phyloP scores from a whole-genome alignment of 1,139 yeast species.

The Diutina scorzettiae region DNA sequence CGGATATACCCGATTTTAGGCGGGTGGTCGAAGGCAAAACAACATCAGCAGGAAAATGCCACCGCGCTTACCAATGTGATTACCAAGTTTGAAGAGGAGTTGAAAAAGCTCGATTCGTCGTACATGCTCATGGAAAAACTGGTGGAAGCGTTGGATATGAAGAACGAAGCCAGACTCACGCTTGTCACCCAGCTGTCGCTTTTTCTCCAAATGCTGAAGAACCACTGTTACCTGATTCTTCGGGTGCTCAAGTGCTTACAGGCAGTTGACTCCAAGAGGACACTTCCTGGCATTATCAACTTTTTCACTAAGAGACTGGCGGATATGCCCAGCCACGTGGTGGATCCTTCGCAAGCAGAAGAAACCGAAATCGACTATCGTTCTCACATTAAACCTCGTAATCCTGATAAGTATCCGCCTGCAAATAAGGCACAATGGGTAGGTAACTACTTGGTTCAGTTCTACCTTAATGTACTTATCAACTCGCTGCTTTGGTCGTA shows the following conservation, averaged over 20 bases:
- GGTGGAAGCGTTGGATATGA: background rate
- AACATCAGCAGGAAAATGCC: background rate
- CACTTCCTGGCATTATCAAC: conserved; percentile 16
- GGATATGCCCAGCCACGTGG: background rate
- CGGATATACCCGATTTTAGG: background rate
- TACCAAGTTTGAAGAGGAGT: background rate
- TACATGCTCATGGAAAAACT: background rate
- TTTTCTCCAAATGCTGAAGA: conserved; percentile 14
- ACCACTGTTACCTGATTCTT: conserved; percentile 12
- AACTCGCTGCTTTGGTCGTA: conserved; percentile 21
- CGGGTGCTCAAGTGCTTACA: conserved; percentile 17
- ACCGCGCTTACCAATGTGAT: background rate
- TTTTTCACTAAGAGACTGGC: conserved; percentile 13
- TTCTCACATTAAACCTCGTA: conserved; percentile 9
- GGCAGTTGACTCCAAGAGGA: conserved; percentile 17
- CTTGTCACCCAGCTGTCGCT: conserved; percentile 20
- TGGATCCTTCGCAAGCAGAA: conserved; percentile 9
- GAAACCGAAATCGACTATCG: conserved; percentile 8
- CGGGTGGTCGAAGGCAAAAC: background rate
- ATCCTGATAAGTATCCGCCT: conserved; percentile 24
- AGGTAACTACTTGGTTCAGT: conserved; percentile 12
- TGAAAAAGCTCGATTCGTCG: background rate
- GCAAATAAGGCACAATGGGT: conserved; percentile 13
- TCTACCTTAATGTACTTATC: conserved; percentile 12
- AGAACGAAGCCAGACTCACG: conserved; percentile 9